Evolutionary conservation across 345 rosid species (phyloP).

Genomic region (Brassica cretica): DNA sequence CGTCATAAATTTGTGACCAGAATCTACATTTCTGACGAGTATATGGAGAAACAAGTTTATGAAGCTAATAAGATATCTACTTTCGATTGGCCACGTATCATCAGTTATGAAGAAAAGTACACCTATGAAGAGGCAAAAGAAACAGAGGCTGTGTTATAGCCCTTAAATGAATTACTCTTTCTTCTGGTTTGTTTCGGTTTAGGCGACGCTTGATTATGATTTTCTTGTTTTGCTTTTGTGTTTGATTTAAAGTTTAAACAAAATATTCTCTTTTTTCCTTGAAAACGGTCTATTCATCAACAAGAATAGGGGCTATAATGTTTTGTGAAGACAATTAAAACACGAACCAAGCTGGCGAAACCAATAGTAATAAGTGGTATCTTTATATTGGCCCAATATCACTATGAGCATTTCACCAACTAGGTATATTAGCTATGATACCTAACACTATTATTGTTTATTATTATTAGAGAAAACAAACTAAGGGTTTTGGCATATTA

Average conservation of each 20-base stretch:
- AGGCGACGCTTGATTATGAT: no score
- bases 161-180: background rate
- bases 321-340: background rate
- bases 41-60: background rate
- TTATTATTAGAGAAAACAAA: background rate
- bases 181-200: no score
- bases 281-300: background rate
- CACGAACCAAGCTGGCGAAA: constrained; percentile 22
- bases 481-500: background rate
- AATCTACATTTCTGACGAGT: background rate
- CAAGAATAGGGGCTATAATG: background rate
- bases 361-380: constrained; percentile 26
- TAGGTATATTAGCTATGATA: background rate
- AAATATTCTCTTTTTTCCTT: background rate
- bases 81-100: background rate
- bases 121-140: background rate
- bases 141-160: background rate
- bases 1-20: background rate
- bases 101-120: background rate
- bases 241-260: no score
- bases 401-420: constrained; percentile 17
- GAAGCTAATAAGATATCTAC: background rate
- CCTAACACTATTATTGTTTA: constrained; percentile 33
- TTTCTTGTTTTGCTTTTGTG: no score
- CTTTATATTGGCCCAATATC: constrained; percentile 10